Conservation (phyloP, 192 early-diverging fungal genomes). For the Chytriomyces hyalinus region DNA sequence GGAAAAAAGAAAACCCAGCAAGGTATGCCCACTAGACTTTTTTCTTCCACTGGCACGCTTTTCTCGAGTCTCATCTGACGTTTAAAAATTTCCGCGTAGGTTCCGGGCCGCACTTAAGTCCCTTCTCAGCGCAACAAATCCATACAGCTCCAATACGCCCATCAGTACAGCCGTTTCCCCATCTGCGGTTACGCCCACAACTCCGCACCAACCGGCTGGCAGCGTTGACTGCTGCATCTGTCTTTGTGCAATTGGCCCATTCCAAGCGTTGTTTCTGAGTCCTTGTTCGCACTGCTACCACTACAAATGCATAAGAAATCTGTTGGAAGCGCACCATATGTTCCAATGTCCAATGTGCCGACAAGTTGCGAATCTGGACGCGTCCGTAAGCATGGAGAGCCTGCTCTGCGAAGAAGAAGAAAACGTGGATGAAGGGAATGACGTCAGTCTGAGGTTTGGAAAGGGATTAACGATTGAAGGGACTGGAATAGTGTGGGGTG, state of each 20-base stretch:
- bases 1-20: constrained; percentile 39
- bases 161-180: neutral
- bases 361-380: constrained; percentile 66
- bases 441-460: constrained; percentile 5
- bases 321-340: constrained; percentile 58
- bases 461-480: constrained; percentile 29
- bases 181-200: neutral
- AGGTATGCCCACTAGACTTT: constrained; percentile 6
- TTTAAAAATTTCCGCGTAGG: constrained; percentile 12
- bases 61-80: neutral
- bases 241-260: constrained; percentile 59
- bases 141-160: constrained; percentile 38
- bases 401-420: constrained; percentile 45
- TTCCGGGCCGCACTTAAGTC: constrained; percentile 45
- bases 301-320: constrained; percentile 60
- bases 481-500: constrained; percentile 25
- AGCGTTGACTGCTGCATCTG: constrained; percentile 66
- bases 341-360: constrained; percentile 69
- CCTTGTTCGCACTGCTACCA: constrained; percentile 71
- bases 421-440: neutral
- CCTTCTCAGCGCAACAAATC: constrained; percentile 52
- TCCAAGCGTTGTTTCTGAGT: constrained; percentile 65
- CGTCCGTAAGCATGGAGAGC: constrained; percentile 55
- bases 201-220: constrained; percentile 17
- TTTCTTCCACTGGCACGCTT: neutral